phyloP scores from a whole-genome alignment of 768 basidiomycete species.

The Nidularia pulvinata region DNA sequence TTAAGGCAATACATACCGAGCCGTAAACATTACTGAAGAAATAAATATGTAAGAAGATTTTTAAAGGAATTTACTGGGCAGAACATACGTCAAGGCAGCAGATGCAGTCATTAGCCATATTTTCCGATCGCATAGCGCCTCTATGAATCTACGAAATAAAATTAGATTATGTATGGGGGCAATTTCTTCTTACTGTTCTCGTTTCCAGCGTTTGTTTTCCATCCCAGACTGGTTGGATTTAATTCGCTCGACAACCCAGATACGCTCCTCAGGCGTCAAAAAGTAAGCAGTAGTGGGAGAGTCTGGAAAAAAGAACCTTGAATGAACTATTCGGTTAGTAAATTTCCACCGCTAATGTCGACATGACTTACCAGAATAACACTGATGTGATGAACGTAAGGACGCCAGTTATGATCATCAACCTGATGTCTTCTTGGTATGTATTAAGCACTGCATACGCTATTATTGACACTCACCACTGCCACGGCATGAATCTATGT shows the following conservation, averaged over 20 bases:
- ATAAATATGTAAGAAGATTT: no score
- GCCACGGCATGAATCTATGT: constrained; percentile 69
- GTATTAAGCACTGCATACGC: neutral
- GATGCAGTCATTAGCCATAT: constrained; percentile 74
- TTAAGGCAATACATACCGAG: constrained; percentile 27
- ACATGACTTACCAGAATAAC: no score
- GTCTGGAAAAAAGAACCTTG: constrained; percentile 80
- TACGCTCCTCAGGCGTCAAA: constrained; percentile 64
- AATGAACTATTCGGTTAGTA: no score
- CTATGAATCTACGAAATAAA: constrained; percentile 49
- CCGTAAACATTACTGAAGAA: constrained; percentile 60
- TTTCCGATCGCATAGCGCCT: constrained; percentile 70
- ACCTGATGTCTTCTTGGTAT: constrained; percentile 33
- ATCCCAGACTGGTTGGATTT: constrained; percentile 77
- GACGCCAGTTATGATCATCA: constrained; percentile 73
- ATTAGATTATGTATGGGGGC: neutral
- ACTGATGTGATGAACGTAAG: constrained; percentile 64
- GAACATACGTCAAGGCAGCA: constrained; percentile 54
- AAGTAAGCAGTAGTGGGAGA: constrained; percentile 76
- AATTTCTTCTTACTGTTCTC: constrained; percentile 56
- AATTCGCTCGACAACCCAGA: constrained; percentile 68
- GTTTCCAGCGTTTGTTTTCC: constrained; percentile 82
- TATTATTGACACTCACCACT: constrained; percentile 48
- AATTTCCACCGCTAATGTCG: no score
- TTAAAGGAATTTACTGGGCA: neutral